phyloP scores from a whole-genome alignment of 805 yeast genomes.

The Ogataea trehaloabstinens region DNA sequence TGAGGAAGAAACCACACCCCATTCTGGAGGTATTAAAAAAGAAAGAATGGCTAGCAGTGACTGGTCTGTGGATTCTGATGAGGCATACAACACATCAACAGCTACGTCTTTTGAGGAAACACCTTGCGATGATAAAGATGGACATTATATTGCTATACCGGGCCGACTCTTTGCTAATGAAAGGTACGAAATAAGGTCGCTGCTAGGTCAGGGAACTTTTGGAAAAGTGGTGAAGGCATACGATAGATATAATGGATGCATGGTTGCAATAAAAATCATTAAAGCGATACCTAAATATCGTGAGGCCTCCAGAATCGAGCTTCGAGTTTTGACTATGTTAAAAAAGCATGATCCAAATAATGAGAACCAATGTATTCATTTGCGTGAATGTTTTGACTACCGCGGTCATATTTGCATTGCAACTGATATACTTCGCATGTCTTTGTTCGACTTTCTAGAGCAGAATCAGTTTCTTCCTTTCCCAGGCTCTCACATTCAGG shows the following conservation, averaged over 20 bases:
- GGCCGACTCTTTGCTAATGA: constrained; percentile 67
- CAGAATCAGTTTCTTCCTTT: constrained; percentile 82
- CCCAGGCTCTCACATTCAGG: constrained; percentile 91
- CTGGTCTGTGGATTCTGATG: constrained; percentile 22
- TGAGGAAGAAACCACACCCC: constrained; percentile 6
- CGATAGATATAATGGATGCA: constrained; percentile 56
- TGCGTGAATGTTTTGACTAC: constrained; percentile 87
- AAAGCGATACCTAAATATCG: constrained; percentile 90
- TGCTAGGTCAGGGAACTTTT: constrained; percentile 90
- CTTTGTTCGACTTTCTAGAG: constrained; percentile 88
- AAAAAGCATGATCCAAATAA: constrained; percentile 68
- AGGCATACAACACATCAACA: constrained; percentile 17
- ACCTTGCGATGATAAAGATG: constrained; percentile 63
- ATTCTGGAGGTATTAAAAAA: background rate
- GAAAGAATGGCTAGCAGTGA: constrained; percentile 9
- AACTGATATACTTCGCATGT: constrained; percentile 80
- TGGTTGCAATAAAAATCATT: constrained; percentile 89
- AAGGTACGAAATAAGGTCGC: constrained; percentile 61
- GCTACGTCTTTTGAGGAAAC: constrained; percentile 27
- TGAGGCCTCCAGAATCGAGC: constrained; percentile 92
- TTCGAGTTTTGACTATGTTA: constrained; percentile 74
- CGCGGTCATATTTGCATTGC: constrained; percentile 93
- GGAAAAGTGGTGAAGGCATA: constrained; percentile 86
- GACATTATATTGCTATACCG: constrained; percentile 64
- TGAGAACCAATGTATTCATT: constrained; percentile 74